Evolutionary conservation across 2,329 filamentous ascomycete species (phyloP).

Genomic region (Hypoxylon sp.): DNA sequence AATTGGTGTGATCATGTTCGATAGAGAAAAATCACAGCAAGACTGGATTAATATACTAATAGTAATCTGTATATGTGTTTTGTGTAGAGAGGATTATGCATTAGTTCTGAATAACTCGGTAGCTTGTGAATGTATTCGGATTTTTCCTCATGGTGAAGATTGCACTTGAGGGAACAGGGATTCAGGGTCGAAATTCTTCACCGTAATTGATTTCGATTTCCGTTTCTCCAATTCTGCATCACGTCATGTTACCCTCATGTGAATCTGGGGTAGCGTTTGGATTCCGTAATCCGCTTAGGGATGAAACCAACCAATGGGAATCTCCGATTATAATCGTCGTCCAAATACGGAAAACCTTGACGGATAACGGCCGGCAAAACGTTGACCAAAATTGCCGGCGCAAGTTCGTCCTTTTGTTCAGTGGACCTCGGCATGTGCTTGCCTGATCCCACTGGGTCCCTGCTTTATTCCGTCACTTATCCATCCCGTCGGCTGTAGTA

Average conservation of each 20-base stretch:
- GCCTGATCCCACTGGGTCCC: slow-evolving; percentile 23
- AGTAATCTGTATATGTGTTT: slow-evolving; percentile 14
- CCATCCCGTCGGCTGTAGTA: slow-evolving; percentile 41
- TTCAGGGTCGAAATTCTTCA: neutral
- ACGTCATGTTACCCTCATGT: slow-evolving; percentile 1
- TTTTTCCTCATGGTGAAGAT: neutral
- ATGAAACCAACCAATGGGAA: slow-evolving; percentile 20
- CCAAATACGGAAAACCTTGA: slow-evolving; percentile 27
- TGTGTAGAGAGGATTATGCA: slow-evolving; percentile 9
- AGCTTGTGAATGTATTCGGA: slow-evolving; percentile 13
- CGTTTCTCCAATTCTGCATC: slow-evolving; percentile 14
- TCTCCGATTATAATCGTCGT: slow-evolving; percentile 13
- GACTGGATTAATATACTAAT: slow-evolving; percentile 9
- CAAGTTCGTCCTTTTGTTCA: slow-evolving; percentile 23
- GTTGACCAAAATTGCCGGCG: slow-evolving; percentile 43
- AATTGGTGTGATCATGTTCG: slow-evolving; percentile 2
- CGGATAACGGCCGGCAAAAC: slow-evolving; percentile 34
- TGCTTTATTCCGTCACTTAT: slow-evolving; percentile 42
- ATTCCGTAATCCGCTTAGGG: slow-evolving; percentile 25
- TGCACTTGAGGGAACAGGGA: neutral
- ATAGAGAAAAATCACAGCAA: slow-evolving; percentile 16
- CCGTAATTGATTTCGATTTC: slow-evolving; percentile 11
- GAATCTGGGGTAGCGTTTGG: slow-evolving; percentile 13
- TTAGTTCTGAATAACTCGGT: neutral
- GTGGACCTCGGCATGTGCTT: slow-evolving; percentile 48